Evolutionary conservation across 768 basidiomycete species (phyloP), one percentile per base, ranked within the genome.

Genomic region (Podaxis pistillaris): DNA sequence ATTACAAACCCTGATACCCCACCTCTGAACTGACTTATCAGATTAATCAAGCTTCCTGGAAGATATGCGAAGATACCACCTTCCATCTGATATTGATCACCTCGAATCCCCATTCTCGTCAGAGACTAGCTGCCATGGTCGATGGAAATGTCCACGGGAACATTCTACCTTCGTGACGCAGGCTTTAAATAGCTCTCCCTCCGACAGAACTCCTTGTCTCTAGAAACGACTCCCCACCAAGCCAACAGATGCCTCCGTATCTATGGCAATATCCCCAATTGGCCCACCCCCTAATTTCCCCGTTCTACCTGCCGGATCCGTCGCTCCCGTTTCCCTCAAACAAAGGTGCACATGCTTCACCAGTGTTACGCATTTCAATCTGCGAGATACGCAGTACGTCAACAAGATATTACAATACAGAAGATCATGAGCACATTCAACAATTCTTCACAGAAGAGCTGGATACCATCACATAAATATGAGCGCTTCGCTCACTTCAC

Each of bases 201-300:
- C 49, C 33, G 33, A 37, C 38, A 40, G 37, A 56, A 38, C 36
- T 24, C 54, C 12, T 26, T 7, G 54, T 56, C 54, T 37, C 54
- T 56, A 38, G 54, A 56, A 56, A 56, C 54, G 36, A 38, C 22
- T 24, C 38, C 54, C 38, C 17, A 56, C 19, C 54, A 56, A 56
- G 19, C 12, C 54, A 56, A 22, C 54, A 56, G 17, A 24, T 22
- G 36, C 37, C 9, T 30, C 36, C 54, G 61, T 62, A 62, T 62
- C 61, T 62, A 62, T 59, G 58, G 49, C 37, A 13, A 59, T 59
- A 52, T 30, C 58, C 58, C 58, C 58, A 38, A 50, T 38, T 37
- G 33, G 47, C 4, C 8, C 19, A 4, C 19, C 19, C 49, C 22
- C 19, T 22, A 22, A 12, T 9, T 9, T 19, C 19, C 46, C 17